These are phyloP conservation scores for Apiosordaria backusii DNA, from an alignment of 495 filamentous ascomycete genomes.

Conservation along the genomic window DNA sequence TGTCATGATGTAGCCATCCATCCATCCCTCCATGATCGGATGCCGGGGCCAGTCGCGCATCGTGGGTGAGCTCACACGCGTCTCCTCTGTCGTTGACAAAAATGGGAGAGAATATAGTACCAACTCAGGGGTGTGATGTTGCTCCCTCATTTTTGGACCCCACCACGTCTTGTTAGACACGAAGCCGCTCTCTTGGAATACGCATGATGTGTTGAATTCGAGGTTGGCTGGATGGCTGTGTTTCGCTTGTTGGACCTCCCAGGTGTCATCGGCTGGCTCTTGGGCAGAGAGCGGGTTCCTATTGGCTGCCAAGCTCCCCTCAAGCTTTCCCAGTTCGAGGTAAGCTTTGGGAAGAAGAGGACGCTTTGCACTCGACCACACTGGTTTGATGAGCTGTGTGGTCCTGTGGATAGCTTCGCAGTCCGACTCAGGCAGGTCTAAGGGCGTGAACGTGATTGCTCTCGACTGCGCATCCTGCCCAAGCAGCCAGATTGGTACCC, in stretches of 20 bases:
- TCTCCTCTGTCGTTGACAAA: not conserved
- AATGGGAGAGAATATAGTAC: not conserved
- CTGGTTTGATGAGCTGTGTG: not conserved
- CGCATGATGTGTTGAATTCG: not conserved
- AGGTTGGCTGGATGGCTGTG: not conserved
- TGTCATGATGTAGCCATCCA: not conserved
- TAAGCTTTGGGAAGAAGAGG: not conserved
- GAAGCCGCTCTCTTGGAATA: too few species aligned
- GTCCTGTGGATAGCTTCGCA: not conserved
- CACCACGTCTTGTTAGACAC: not conserved
- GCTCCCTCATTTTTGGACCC: not conserved
- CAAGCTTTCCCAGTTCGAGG: not conserved
- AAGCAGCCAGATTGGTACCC: not conserved
- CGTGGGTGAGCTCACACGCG: not conserved
- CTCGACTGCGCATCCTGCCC: not conserved
- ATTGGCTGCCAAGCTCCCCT: constrained; percentile 1
- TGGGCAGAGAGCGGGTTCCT: not conserved
- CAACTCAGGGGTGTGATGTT: not conserved
- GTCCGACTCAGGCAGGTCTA: not conserved
- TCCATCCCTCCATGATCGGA: not conserved
- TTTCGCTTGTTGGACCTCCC: not conserved
- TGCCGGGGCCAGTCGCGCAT: not conserved
- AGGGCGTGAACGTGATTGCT: not conserved
- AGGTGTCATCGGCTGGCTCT: not conserved
- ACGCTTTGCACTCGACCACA: not conserved